Base-by-base conservation (phyloP, 1,284 basidiomycete genomes). In the Afroboletus lepidellus region DNA sequence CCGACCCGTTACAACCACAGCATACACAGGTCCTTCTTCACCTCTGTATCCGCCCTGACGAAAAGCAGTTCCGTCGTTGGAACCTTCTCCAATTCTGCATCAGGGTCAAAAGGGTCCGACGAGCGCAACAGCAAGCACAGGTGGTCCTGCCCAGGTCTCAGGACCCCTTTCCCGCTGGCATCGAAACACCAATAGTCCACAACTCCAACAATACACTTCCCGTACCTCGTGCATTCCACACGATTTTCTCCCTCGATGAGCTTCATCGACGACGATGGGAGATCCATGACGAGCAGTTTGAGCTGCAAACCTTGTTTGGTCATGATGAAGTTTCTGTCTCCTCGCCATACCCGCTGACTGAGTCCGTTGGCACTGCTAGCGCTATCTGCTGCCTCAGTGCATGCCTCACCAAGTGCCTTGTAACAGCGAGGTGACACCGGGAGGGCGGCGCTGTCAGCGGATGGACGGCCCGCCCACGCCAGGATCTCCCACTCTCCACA, bases 401-500 rank as follows among this genome's bases (percentile, higher is more conserved):
- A 33, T 7, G 53, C 25, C 25, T 52, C 41, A 3, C 54, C 41
- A 16, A 66, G 61, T 3, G 58, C 9, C 46, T 18, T 65, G 56
- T 66, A 66, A 24, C 66, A 60, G 30, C 59, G 56, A 33, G 65
- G 61, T 11, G 66, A 69, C 29, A 66, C 65, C 5, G 66, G 66
- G 8, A 70, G 53, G 1, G 65, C 65, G 3, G 59, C 46, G 37
- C 67, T 70, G 20, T 70, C 65, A 21, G 57, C 48, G 7, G 67
- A 67, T 34, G 57, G 45, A 9, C 42, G 43, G 6, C 68, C 65
- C 21, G 59, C 62, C 66, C 67, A 69, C 2, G 64, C 67, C 57
- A 70, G 67, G 32, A 67, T 69, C 24, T 70, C 64, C 65, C 69
- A 67, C 27, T 67, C 65, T 5, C 52, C 66, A n/a, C 62, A 63